Base-by-base conservation (phyloP, 495 filamentous ascomycete species). In the Penicillium samsonianum region DNA sequence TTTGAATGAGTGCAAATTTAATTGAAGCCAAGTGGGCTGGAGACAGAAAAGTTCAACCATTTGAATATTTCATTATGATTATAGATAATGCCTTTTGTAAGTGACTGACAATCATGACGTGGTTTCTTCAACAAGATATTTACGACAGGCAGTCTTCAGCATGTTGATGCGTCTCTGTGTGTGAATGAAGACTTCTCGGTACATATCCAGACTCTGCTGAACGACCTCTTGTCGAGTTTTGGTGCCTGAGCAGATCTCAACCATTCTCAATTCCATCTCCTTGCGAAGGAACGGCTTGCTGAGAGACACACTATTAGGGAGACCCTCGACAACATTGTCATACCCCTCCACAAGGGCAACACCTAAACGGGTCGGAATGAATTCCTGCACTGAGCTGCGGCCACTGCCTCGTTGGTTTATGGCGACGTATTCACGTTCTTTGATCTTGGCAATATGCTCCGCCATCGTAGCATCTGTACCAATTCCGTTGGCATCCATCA, bases 401-500 rank as follows among this genome's bases (percentile, higher is more conserved):
- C 79, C 77, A 23, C 73, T 75, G 17, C 73, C 78, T 46, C 84
- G 83, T n/a, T 82, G 69, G 30, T 85, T 74, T 3, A 84, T 84
- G 42, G 82, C 81, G 23, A 91, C 91, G 66, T 98, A 98, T 46
- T 90, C 76, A 28, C 94, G 78, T 40, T 92, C 85, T 71, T 96
- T 91, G 70, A 98, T 92, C 68, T 95, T 97, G 42, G 88, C 84
- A 65, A 98, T 98, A 68, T 98, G 94, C 62, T 98, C 94, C 0
- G 94, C 93, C 95, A 98, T 98, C 1, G 94, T 98, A 11, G 94
- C 94, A 74, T 98, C 94, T 4, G 94, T 98, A 16, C 94, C 94
- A 63, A 98, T 98, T 11, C 94, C 94, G 69, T 98, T 98, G 16
- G 90, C 93, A 74, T 98, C 95, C 94, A 98, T 98, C 22, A 98